Evolutionary conservation across 306 rosid genomes (phyloP).

Genomic region (Cajanus cajan): DNA sequence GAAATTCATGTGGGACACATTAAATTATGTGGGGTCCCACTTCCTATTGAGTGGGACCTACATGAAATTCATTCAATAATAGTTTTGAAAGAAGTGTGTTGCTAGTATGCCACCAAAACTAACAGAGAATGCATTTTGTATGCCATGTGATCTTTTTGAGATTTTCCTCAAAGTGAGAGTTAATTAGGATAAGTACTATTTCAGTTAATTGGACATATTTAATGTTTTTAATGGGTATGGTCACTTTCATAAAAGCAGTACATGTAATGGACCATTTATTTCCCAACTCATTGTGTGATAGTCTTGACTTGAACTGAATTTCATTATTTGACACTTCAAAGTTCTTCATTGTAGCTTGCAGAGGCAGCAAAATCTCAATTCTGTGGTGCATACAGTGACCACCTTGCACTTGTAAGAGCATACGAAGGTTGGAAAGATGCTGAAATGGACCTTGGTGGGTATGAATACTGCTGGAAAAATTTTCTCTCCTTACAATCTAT

Average conservation of each 20-base stretch:
- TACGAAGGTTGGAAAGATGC: slow-evolving; percentile 89
- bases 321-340: slow-evolving; percentile 29
- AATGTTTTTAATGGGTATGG: background rate
- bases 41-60: background rate
- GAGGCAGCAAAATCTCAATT: slow-evolving; percentile 91
- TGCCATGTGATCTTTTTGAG: background rate
- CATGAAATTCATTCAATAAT: background rate
- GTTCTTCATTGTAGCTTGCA: slow-evolving; percentile 67
- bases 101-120: background rate
- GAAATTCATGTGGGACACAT: background rate
- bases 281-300: slow-evolving; percentile 5
- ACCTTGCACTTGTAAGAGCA: slow-evolving; percentile 87
- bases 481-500: slow-evolving; percentile 84
- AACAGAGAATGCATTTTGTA: background rate
- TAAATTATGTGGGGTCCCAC: background rate
- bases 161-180: background rate
- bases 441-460: slow-evolving; percentile 68
- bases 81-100: background rate
- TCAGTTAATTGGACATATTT: background rate
- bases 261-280: background rate
- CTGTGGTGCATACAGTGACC: slow-evolving; percentile 79
- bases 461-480: slow-evolving; percentile 94
- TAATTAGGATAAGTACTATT: background rate
- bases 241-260: background rate
- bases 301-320: slow-evolving; percentile 27